Conservation (phyloP, 192 early-diverging fungal species). For the Backusella liffmaniae region DNA sequence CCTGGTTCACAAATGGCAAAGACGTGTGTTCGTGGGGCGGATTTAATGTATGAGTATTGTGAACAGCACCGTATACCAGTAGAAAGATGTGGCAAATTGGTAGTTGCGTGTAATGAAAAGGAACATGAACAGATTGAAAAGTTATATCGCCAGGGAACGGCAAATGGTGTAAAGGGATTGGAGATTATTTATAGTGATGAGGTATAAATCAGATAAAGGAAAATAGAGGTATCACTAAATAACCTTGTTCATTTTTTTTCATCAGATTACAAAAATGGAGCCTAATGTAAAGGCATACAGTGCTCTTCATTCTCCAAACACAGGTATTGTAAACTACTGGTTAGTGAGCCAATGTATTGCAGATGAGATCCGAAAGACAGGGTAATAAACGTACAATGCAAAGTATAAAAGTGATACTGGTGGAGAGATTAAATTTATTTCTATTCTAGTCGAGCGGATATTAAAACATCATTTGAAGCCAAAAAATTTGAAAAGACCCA, state of each 20-base stretch:
- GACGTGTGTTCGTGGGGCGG: conserved; percentile 47
- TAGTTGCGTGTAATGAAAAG: conserved; percentile 40
- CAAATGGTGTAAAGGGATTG: conserved; percentile 34
- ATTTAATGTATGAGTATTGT: conserved; percentile 50
- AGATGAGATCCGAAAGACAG: conserved; percentile 24
- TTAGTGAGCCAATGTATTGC: conserved; percentile 34
- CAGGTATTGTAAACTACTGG: conserved; percentile 33
- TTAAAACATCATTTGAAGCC: conserved; percentile 36
- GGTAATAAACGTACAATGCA: conserved; percentile 11
- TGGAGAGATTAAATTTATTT: neutral
- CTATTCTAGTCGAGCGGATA: conserved; percentile 27
- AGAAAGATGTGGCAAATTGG: conserved; percentile 47
- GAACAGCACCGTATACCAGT: conserved; percentile 39
- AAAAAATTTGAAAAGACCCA: conserved; percentile 25
- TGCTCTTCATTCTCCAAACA: conserved; percentile 37
- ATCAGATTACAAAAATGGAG: conserved; percentile 26
- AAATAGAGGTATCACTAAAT: neutral
- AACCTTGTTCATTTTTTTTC: neutral
- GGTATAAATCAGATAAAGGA: neutral
- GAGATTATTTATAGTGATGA: conserved; percentile 30
- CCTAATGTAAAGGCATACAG: conserved; percentile 35
- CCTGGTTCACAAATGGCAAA: conserved; percentile 36
- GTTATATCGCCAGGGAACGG: conserved; percentile 23
- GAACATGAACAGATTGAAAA: conserved; percentile 37
- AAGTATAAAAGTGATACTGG: neutral